phyloP scores from a whole-genome alignment of 805 yeast species.

The Starmerella tilneyi region DNA sequence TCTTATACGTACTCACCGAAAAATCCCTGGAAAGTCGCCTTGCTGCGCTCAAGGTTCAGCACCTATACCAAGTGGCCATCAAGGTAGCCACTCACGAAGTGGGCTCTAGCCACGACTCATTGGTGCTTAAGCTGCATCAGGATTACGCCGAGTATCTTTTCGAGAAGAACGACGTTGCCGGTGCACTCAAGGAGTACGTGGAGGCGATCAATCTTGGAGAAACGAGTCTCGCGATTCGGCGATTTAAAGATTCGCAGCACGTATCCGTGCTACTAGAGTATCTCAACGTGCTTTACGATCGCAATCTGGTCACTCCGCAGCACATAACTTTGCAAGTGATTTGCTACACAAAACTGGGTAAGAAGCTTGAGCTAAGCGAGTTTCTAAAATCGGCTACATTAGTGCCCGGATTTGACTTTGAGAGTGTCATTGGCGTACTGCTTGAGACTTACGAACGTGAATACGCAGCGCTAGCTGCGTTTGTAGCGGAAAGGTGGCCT shows the following conservation, averaged over 20 bases:
- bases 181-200: constrained; percentile 68
- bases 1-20: constrained; percentile 57
- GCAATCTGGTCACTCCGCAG: constrained; percentile 54
- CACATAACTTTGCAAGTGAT: constrained; percentile 73
- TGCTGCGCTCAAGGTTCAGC: constrained; percentile 55
- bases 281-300: constrained; percentile 48
- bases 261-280: constrained; percentile 55
- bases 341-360: constrained; percentile 67
- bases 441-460: constrained; percentile 55
- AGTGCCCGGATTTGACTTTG: constrained; percentile 47
- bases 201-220: constrained; percentile 45
- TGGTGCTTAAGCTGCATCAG: constrained; percentile 31
- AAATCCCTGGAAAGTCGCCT: constrained; percentile 58
- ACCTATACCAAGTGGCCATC: constrained; percentile 62
- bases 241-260: constrained; percentile 67
- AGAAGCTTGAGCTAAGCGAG: constrained; percentile 43
- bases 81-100: constrained; percentile 41
- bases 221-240: constrained; percentile 67
- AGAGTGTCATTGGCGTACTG: constrained; percentile 48
- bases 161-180: constrained; percentile 51
- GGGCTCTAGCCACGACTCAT: constrained; percentile 5
- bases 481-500: constrained; percentile 57
- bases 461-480: constrained; percentile 54
- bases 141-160: constrained; percentile 66
- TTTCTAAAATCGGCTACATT: constrained; percentile 43